These are phyloP conservation scores for Lactarius trivialis DNA, from an alignment of 768 basidiomycete species.

Conservation along the genomic window DNA sequence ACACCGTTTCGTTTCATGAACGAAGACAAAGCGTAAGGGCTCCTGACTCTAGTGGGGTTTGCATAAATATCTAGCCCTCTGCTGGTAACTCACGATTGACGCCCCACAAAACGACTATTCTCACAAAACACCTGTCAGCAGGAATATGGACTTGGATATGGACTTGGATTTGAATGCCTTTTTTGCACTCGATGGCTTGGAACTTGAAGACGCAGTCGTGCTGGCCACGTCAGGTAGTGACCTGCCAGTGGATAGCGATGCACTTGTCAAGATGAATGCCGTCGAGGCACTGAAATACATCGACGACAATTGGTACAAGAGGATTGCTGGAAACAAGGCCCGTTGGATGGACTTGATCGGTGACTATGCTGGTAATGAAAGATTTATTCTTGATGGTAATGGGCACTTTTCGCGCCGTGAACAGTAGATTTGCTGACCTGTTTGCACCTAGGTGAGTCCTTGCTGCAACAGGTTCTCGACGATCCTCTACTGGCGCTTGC, in stretches of 20 bases:
- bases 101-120: no score
- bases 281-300: constrained; percentile 28
- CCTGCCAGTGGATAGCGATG: not conserved
- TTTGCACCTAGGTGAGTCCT: constrained; percentile 46
- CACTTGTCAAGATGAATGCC: not conserved
- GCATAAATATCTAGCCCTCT: not conserved
- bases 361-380: constrained; percentile 62
- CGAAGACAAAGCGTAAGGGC: no score
- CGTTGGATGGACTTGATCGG: constrained; percentile 67
- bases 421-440: not conserved
- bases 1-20: no score
- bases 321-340: constrained; percentile 31
- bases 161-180: not conserved
- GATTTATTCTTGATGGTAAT: constrained; percentile 59
- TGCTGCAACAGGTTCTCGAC: constrained; percentile 51
- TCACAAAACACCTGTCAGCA: not conserved
- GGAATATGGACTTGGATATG: no score
- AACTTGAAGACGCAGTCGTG: not conserved
- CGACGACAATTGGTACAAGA: constrained; percentile 37
- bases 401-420: not conserved
- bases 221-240: not conserved
- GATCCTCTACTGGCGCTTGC: constrained; percentile 57
- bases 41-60: not conserved
- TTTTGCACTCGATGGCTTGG: not conserved
- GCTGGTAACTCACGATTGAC: not conserved